Evolutionary conservation across 768 basidiomycete species (phyloP), one percentile per base, ranked within the genome.

Genomic region (Hypholoma sublateritium): DNA sequence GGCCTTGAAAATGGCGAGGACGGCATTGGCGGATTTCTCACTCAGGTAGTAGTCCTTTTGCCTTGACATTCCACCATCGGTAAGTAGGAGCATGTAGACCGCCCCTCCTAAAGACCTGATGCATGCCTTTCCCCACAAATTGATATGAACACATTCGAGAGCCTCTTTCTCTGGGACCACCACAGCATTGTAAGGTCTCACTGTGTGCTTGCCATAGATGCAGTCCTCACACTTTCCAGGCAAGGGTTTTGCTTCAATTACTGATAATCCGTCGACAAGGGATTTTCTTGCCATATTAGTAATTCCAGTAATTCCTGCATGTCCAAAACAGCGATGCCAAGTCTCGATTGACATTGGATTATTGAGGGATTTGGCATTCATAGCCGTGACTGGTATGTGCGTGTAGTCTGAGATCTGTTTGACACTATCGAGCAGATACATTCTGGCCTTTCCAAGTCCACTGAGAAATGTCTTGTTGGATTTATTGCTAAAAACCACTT

Each of bases 251-350:
- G 55, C 34, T 5, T 56, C 50, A 1, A 22, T 50, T 13, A 69
- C 53, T 0, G 59, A 22, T 5, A 74, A 37, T 0, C 72, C 69
- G 7, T 63, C 55, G 4, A 73, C 69, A 0, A 69, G 41, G 0
- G 52, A 48, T 42, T 56, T 49, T 16, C 16, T 54, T 2, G 51
- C 37, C 58, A 69, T 56, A 0, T 53, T 22, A 1, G 46, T 13
- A 5, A 74, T 60, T 0, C 44, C 17, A 2, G 53, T 47, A 1
- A 64, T 53, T 0, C 59, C 58, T 0, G 57, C 57, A 53, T 75
- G 71, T 0, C 64, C 68, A 42, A 73, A 58, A 1, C 67, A 45
- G 4, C 61, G 55, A 53, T 74, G 73, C 69, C 68, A 70, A 0
- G 51, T 56, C 2, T 60, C 64, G 21, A 71, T 32, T 32, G 61